A percentile compares a stretch with the other conserved stretches of the same genome.
These are phyloP conservation scores for Venustampulla echinocandica DNA, from an alignment of 495 filamentous ascomycete species.

Conservation along the genomic window DNA sequence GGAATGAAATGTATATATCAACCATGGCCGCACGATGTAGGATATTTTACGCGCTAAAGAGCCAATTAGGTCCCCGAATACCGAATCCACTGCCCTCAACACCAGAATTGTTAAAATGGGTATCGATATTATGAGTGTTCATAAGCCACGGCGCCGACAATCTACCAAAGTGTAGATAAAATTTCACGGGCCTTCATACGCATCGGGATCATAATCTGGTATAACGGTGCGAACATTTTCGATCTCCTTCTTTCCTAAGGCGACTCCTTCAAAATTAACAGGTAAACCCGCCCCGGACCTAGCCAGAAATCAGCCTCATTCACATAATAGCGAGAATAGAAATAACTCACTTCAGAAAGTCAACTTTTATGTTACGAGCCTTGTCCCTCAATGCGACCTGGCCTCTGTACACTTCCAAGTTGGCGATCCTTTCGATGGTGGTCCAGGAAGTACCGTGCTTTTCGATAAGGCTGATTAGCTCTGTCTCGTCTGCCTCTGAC, in stretches of 20 bases:
- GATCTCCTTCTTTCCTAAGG: constrained; percentile 41
- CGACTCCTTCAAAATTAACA: constrained; percentile 38
- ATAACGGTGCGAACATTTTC: constrained; percentile 29
- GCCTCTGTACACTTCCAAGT: constrained; percentile 28
- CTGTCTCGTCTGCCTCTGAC: constrained; percentile 33
- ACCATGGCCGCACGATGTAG: too few relatives aligned
- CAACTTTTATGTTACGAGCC: constrained; percentile 53
- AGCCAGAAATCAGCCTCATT: neutral
- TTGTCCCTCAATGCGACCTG: constrained; percentile 61
- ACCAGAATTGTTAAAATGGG: too few relatives aligned
- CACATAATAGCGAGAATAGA: neutral
- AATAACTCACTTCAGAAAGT: constrained; percentile 45
- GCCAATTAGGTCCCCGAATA: too few relatives aligned
- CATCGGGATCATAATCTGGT: constrained; percentile 11
- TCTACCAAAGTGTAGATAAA: too few relatives aligned
- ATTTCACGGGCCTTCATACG: neutral
- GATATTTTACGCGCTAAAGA: too few relatives aligned
- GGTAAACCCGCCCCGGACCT: constrained; percentile 31
- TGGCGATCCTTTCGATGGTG: constrained; percentile 33
- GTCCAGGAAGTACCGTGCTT: constrained; percentile 44
- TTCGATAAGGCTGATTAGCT: constrained; percentile 42
- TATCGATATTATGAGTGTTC: too few relatives aligned
- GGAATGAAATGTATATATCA: too few relatives aligned
- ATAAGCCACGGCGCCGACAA: too few relatives aligned
- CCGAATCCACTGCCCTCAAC: too few relatives aligned